Evolutionary conservation across 2,329 filamentous ascomycete genomes (phyloP).

Genomic region (Chaetomiaceae sp.): DNA sequence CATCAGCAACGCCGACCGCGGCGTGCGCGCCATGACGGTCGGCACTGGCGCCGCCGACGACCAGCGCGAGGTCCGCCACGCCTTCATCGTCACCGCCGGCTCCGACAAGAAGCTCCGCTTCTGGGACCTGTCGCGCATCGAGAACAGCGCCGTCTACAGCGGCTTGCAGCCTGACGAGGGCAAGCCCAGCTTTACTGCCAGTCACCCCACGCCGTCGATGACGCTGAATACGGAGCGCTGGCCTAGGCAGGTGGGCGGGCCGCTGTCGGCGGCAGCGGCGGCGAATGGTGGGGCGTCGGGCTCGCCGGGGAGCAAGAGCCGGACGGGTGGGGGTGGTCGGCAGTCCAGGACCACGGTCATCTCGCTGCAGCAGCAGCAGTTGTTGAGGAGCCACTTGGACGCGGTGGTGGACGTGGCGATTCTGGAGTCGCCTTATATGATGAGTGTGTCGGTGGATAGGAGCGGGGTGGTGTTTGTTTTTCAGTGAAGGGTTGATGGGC

Average conservation of each 20-base stretch:
- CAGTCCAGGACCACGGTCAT: conserved; percentile 77
- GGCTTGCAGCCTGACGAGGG: conserved; percentile 66
- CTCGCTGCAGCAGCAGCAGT: conserved; percentile 77
- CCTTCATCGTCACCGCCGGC: conserved; percentile 82
- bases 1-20: conserved; percentile 53
- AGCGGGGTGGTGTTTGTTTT: conserved; percentile 87
- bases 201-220: conserved; percentile 58
- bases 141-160: conserved; percentile 75
- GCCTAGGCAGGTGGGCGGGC: conserved; percentile 35
- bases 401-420: conserved; percentile 83
- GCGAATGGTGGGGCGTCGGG: conserved; percentile 25
- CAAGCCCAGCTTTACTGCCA: conserved; percentile 66
- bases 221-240: conserved; percentile 62
- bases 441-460: conserved; percentile 87
- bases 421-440: conserved; percentile 82
- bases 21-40: conserved; percentile 70
- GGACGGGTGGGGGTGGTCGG: conserved; percentile 30
- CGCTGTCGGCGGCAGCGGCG: conserved; percentile 23
- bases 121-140: conserved; percentile 80
- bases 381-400: conserved; percentile 84
- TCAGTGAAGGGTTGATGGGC: conserved; percentile 31
- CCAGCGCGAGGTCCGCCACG: conserved; percentile 66
- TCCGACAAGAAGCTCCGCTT: conserved; percentile 88
- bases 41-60: conserved; percentile 57
- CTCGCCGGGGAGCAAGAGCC: conserved; percentile 14